A percentile compares a stretch with the other conserved stretches of the same genome.
These are phyloP conservation scores for Boeremia exigua DNA, from an alignment of 2,329 filamentous ascomycete species.

Conservation along the genomic window DNA sequence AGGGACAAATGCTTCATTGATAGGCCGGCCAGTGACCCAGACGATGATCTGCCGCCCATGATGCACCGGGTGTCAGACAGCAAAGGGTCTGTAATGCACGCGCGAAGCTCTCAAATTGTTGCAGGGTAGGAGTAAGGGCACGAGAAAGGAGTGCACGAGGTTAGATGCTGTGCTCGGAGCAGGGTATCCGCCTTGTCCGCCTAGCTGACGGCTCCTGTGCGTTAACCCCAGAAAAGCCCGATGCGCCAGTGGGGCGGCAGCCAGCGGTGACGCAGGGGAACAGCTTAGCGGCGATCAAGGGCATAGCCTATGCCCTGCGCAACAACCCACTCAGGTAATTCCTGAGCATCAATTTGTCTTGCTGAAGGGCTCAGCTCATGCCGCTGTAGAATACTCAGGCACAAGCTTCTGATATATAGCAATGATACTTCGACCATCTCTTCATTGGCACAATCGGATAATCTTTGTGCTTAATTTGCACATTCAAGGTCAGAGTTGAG, in stretches of 20 bases:
- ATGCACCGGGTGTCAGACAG: not conserved
- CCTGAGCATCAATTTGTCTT: not conserved
- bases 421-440: not conserved
- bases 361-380: not conserved
- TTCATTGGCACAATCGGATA: not conserved
- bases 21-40: slow-evolving; percentile 55
- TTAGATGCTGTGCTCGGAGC: not conserved
- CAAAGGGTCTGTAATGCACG: not conserved
- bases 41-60: slow-evolving; percentile 14
- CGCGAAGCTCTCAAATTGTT: not conserved
- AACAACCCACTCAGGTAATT: not conserved
- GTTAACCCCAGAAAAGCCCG: slow-evolving; percentile 2
- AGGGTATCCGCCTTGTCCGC: slow-evolving; percentile 1
- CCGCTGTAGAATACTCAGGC: not conserved
- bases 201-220: slow-evolving; percentile 1
- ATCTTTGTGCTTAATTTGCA: not conserved
- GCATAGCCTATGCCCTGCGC: not conserved
- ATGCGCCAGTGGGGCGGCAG: not conserved
- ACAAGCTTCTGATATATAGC: not conserved
- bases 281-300: slow-evolving; percentile 9
- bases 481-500: not conserved
- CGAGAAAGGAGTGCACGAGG: not conserved
- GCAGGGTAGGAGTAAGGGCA: not conserved
- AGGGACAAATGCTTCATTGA: slow-evolving; percentile 73
- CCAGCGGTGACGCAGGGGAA: slow-evolving; percentile 8